Evolutionary conservation across 2,329 filamentous ascomycete genomes (phyloP).

Genomic region (Canariomyces notabilis): DNA sequence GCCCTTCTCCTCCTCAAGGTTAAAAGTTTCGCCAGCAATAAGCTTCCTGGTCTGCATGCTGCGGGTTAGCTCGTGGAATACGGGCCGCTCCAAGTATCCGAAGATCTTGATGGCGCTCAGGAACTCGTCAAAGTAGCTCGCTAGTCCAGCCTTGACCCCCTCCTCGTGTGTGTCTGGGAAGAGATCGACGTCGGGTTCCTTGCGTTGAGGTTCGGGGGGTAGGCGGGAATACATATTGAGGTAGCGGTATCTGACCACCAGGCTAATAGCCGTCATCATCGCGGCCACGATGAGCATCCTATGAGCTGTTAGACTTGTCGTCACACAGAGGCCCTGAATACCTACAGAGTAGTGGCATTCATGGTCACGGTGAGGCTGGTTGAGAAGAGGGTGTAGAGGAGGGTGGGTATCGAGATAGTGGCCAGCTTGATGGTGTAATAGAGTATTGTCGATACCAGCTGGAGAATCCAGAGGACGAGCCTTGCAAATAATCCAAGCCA

Average conservation of each 20-base stretch:
- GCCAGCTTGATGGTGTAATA: slow-evolving; percentile 82
- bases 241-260: slow-evolving; percentile 92
- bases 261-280: slow-evolving; percentile 79
- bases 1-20: slow-evolving; percentile 94
- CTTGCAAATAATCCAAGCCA: slow-evolving; percentile 56
- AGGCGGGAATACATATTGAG: slow-evolving; percentile 95
- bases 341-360: slow-evolving; percentile 93
- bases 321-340: neutral
- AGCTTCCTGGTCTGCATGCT: slow-evolving; percentile 98
- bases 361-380: slow-evolving; percentile 95
- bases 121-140: slow-evolving; percentile 98
- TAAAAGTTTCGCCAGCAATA: slow-evolving; percentile 90
- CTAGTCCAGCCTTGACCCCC: slow-evolving; percentile 81
- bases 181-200: slow-evolving; percentile 90
- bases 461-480: slow-evolving; percentile 50
- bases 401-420: slow-evolving; percentile 83
- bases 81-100: slow-evolving; percentile 89
- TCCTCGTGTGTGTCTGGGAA: slow-evolving; percentile 91
- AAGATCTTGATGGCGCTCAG: slow-evolving; percentile 98
- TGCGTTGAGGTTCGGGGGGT: slow-evolving; percentile 89
- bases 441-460: slow-evolving; percentile 51
- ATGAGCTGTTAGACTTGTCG: slow-evolving; percentile 1
- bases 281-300: slow-evolving; percentile 72
- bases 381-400: slow-evolving; percentile 85
- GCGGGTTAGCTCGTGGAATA: slow-evolving; percentile 94